A percentile compares a stretch with the other conserved stretches of the same genome.
phyloP scores from a whole-genome alignment of 371 early-diverging fungal genomes.

The Parasitella parasitica region DNA sequence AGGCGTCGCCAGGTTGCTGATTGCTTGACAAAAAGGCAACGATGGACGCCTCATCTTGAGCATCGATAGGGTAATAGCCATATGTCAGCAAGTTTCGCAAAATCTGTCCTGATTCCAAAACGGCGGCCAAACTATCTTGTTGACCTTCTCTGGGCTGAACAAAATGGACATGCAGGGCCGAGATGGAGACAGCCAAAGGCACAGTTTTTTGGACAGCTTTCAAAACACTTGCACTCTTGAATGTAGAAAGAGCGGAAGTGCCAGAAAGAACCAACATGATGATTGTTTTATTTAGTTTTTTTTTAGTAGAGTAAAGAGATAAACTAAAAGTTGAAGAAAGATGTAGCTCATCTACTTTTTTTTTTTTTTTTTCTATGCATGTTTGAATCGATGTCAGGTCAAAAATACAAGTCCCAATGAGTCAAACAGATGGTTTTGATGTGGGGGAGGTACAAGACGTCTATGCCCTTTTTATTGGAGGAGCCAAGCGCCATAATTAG shows the following conservation, averaged over 20 bases:
- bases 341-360: not conserved
- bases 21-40: constrained; percentile 36
- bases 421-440: constrained; percentile 1
- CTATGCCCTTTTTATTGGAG: not conserved
- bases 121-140: constrained; percentile 29
- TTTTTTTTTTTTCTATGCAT: too few relatives aligned
- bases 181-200: constrained; percentile 49
- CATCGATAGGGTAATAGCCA: constrained; percentile 42
- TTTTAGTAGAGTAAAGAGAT: not conserved
- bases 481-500: too few relatives aligned
- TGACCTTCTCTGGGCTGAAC: constrained; percentile 56
- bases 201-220: constrained; percentile 51
- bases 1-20: constrained; percentile 28
- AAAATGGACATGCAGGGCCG: constrained; percentile 73
- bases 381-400: not conserved
- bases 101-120: constrained; percentile 44
- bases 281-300: not conserved
- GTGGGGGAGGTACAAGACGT: not conserved
- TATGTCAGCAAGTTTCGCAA: constrained; percentile 47
- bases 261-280: constrained; percentile 80
- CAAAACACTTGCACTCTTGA: constrained; percentile 62
- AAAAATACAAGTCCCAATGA: constrained; percentile 18
- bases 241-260: constrained; percentile 72
- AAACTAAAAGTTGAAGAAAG: not conserved
- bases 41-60: constrained; percentile 34